These are phyloP conservation scores for Hordeum marinum DNA, from an alignment of 176 grass and related monocot species.

Conservation along the genomic window DNA sequence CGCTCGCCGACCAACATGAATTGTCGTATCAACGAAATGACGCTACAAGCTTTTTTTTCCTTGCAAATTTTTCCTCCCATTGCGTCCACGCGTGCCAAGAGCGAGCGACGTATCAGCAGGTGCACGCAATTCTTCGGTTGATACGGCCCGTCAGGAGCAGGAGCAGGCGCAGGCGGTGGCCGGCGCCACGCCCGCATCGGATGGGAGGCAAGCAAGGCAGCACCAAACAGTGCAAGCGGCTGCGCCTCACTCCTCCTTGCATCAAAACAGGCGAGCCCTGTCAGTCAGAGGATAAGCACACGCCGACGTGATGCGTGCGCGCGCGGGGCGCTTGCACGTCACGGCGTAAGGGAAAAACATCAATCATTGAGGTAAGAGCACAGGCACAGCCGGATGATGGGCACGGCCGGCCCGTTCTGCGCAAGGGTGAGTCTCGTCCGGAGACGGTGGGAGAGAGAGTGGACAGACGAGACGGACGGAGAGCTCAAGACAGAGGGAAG, in stretches of 20 bases:
- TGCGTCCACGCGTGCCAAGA: too few species aligned
- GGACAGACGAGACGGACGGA: conserved; percentile 26
- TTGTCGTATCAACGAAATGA: too few species aligned
- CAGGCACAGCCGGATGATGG: not conserved
- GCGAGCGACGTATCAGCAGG: not conserved
- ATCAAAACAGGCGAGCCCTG: not conserved
- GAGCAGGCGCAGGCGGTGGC: not conserved
- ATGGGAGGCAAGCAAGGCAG: not conserved
- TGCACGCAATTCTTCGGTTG: not conserved
- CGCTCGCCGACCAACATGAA: too few species aligned
- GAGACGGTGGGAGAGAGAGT: conserved; percentile 15
- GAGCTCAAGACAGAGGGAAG: not conserved
- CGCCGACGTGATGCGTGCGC: not conserved
- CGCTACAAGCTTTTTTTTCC: too few species aligned
- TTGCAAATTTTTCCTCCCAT: too few species aligned
- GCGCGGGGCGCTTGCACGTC: not conserved
- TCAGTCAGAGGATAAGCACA: not conserved
- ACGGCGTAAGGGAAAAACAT: not conserved
- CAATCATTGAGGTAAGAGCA: conserved; percentile 30
- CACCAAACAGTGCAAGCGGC: not conserved
- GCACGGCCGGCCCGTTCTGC: not conserved
- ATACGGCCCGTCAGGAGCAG: not conserved
- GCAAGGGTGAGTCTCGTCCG: not conserved
- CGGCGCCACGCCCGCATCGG: not conserved
- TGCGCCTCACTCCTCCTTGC: not conserved